Percentiles rank a stretch among this genome's conserved stretches.
These are phyloP conservation scores for Leccinum ochraceum DNA, from an alignment of 768 basidiomycete species.

Conservation along the genomic window DNA sequence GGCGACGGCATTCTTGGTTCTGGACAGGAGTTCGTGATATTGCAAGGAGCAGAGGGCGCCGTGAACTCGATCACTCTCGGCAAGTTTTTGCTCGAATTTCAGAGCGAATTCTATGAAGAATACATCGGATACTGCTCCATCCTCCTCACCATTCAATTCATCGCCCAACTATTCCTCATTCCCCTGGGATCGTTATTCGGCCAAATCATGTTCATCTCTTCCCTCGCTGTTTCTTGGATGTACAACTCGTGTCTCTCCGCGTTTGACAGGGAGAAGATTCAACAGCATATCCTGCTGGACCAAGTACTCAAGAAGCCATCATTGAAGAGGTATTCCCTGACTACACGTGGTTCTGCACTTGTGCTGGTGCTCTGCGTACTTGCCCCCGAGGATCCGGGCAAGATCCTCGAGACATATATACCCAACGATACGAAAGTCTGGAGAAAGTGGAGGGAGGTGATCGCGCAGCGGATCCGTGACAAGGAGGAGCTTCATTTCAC, in stretches of 20 bases:
- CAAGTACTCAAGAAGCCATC: background rate
- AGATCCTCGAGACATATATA: constrained; percentile 11
- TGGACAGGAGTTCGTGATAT: constrained; percentile 6
- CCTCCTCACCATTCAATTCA: constrained; percentile 26
- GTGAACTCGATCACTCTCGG: constrained; percentile 31
- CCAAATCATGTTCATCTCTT: constrained; percentile 30
- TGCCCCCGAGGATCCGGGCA: constrained; percentile 7
- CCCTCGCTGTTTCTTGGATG: constrained; percentile 29
- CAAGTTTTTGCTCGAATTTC: constrained; percentile 10
- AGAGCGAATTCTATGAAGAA: background rate
- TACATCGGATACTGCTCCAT: constrained; percentile 18
- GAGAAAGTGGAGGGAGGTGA: constrained; percentile 8
- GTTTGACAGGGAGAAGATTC: constrained; percentile 32
- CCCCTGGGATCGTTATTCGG: constrained; percentile 32
- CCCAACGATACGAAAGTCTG: constrained; percentile 14
- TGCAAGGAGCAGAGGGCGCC: constrained; percentile 12
- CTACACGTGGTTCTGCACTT: constrained; percentile 9
- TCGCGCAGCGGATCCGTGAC: background rate
- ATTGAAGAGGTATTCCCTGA: constrained; percentile 3
- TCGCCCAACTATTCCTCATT: constrained; percentile 30
- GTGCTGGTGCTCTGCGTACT: constrained; percentile 8
- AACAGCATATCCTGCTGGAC: constrained; percentile 10
- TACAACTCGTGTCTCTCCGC: constrained; percentile 30
- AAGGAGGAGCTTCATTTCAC: constrained; percentile 2
- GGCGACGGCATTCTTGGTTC: constrained; percentile 18